Base-by-base conservation (phyloP, 306 rosid genomes). In the Parietaria judaica region DNA sequence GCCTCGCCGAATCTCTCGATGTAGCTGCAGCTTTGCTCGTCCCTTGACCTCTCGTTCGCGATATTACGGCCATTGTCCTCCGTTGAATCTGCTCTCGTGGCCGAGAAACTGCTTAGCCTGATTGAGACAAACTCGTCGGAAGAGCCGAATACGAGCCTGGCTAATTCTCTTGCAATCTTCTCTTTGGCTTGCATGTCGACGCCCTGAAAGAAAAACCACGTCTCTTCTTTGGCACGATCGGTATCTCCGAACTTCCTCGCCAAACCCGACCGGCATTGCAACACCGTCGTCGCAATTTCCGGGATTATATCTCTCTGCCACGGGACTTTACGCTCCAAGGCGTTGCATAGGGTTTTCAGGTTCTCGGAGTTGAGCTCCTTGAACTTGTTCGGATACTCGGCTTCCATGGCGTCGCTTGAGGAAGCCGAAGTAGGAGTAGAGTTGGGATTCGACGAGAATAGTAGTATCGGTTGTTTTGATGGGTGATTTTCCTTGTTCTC, bases 201-300 rank as follows among this genome's bases (percentile, higher is more conserved):
- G 23, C 99, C 97, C 84, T 86, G 97, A 65, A 94, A 94, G 45
- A 94, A 76, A 71, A 94, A 57, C 99, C 97, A 94, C 0, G 99
- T 88, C 68, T 94, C 99, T 68, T 94, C 87, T 78, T 94, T 92
- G 8, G 51, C 62, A 8, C 31, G 51, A 43, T 15, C 7, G 31
- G 8, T 3, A 48, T 78, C 74, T 39, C 74, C 86, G 77, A 79
- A 86, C 73, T 97, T 88, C 80, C 78, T 79, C 31, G 67, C 67
- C 77, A 65, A 65, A 16, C 97, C 90, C 0, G 95, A 84, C 51
- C 99, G 75, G 77, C 99, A 88, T 66, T 86, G 84, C 69, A 94
- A 81, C 59, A 88, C 37, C 3, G 94, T 83, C 47, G 77, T 81
- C 6, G 70, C 88, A 0, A 94, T 88, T 50, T 88, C 95, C 0